phyloP scores from a whole-genome alignment of 2,329 filamentous ascomycete genomes.

The Monosporascus sp. region DNA sequence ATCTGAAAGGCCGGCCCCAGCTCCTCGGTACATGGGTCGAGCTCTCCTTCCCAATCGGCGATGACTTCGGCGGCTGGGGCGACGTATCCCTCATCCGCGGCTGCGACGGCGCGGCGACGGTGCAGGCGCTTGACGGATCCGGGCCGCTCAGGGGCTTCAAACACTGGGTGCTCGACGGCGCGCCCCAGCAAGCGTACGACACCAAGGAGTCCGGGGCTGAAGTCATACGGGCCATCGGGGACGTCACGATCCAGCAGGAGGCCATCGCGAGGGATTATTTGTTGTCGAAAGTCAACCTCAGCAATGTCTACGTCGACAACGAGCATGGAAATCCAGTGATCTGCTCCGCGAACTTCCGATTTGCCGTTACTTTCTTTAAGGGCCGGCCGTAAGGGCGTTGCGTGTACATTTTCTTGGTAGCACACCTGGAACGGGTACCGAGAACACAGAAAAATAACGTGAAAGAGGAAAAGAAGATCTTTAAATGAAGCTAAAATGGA shows the following conservation, averaged over 20 bases:
- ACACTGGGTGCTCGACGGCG: conserved; percentile 1
- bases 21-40: conserved; percentile 13
- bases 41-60: conserved; percentile 1
- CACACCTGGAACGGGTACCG: too few relatives aligned
- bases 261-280: too few relatives aligned
- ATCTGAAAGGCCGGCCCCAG: conserved; percentile 9
- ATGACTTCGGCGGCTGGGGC: conserved; percentile 4
- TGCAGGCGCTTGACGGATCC: conserved; percentile 4
- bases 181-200: not conserved
- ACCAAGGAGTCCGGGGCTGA: conserved; percentile 2
- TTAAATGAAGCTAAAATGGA: too few relatives aligned
- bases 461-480: too few relatives aligned
- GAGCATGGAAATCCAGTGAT: too few relatives aligned
- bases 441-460: too few relatives aligned
- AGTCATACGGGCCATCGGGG: not conserved
- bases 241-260: too few relatives aligned
- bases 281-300: too few relatives aligned
- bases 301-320: not conserved
- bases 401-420: too few relatives aligned
- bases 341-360: too few relatives aligned
- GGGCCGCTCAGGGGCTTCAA: conserved; percentile 7
- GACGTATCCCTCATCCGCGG: conserved; percentile 15
- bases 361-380: too few relatives aligned
- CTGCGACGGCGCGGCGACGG: conserved; percentile 10
- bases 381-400: too few relatives aligned